Percentiles rank a stretch among this genome's conserved stretches.
These are phyloP conservation scores for Sporothrix protearum DNA, from an alignment of 2,329 filamentous ascomycete genomes.

Conservation along the genomic window DNA sequence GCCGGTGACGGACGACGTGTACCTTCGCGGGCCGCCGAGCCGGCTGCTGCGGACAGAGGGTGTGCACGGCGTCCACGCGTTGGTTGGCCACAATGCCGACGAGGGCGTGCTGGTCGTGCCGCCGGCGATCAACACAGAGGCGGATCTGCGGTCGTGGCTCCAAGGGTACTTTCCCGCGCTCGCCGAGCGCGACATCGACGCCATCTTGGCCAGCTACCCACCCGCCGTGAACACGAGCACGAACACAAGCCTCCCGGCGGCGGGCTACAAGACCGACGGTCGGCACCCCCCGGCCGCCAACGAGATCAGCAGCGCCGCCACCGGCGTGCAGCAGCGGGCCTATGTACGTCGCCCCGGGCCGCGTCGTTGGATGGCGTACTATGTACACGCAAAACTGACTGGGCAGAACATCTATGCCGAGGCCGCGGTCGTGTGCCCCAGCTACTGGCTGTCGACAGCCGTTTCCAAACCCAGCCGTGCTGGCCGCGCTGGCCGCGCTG, in stretches of 20 bases:
- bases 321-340: slow-evolving; percentile 49
- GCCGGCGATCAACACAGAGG: slow-evolving; percentile 42
- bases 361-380: no score
- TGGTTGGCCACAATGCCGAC: slow-evolving; percentile 44
- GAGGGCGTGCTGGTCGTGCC: slow-evolving; percentile 47
- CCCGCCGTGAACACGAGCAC: neutral
- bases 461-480: no score
- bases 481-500: no score
- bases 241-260: neutral
- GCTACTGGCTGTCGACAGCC: slow-evolving; percentile 50
- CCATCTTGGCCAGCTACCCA: neutral
- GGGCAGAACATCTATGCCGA: slow-evolving; percentile 50
- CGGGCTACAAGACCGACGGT: slow-evolving; percentile 38
- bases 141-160: slow-evolving; percentile 41
- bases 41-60: slow-evolving; percentile 32
- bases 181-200: neutral
- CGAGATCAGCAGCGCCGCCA: slow-evolving; percentile 36
- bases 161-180: slow-evolving; percentile 38
- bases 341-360: slow-evolving; percentile 28
- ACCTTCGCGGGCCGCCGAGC: slow-evolving; percentile 34
- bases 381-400: no score
- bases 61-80: slow-evolving; percentile 33
- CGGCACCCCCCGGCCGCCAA: slow-evolving; percentile 29
- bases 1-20: slow-evolving; percentile 37
- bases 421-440: slow-evolving; percentile 52